Evolutionary conservation across 2,329 filamentous ascomycete species (phyloP).

Genomic region (Cordyceps cicadae): DNA sequence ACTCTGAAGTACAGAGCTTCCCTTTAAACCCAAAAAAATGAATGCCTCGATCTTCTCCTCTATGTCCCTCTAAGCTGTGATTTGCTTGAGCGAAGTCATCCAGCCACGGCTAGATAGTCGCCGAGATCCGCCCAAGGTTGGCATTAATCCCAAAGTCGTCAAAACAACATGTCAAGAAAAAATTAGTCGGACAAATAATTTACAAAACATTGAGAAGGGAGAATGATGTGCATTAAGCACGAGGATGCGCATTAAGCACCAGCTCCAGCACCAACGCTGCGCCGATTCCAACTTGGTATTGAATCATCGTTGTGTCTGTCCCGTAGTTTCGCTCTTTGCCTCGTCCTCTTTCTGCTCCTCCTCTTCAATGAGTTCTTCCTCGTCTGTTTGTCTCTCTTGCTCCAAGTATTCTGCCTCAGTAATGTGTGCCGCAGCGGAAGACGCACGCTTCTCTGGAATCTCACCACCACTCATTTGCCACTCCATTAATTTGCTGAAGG

Average conservation of each 20-base stretch:
- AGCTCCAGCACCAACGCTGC: not conserved
- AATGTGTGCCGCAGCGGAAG: conserved; percentile 31
- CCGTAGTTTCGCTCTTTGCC: conserved; percentile 17
- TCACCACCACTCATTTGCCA: conserved; percentile 95
- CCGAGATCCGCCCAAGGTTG: not conserved
- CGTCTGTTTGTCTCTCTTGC: conserved; percentile 33
- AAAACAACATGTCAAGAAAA: conserved; percentile 12
- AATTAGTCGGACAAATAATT: conserved; percentile 8
- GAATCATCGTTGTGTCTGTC: conserved; percentile 9
- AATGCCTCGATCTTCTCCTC: not conserved
- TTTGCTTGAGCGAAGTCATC: not conserved
- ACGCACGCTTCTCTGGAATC: conserved; percentile 31
- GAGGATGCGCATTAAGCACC: not conserved
- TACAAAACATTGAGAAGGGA: conserved; percentile 3
- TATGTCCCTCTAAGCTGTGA: not conserved
- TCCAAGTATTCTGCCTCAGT: conserved; percentile 39
- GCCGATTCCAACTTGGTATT: not conserved
- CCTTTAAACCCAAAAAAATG: not conserved
- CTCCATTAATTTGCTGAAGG: conserved; percentile 94
- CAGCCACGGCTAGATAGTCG: not conserved
- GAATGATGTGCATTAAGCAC: not conserved
- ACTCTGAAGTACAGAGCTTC: not conserved
- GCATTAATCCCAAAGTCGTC: not conserved
- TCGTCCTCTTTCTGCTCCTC: conserved; percentile 24
- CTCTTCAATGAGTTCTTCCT: conserved; percentile 33